Evolutionary conservation across 1,284 basidiomycete species (phyloP).

Genomic region (Heterobasidion annosum): DNA sequence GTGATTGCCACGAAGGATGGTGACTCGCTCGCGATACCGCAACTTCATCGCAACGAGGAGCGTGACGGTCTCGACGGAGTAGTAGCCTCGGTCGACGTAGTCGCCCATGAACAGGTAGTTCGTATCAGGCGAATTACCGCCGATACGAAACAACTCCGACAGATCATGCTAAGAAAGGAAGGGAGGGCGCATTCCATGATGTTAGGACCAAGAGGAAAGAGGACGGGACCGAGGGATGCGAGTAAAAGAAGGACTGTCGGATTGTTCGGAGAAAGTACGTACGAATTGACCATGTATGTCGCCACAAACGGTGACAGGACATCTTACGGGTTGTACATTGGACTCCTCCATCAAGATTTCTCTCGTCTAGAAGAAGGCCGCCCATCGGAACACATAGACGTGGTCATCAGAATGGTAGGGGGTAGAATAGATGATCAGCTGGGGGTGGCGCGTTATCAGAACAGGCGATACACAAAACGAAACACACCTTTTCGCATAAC

Average conservation of each 20-base stretch:
- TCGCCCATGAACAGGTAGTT: constrained; percentile 99
- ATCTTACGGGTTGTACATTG: constrained; percentile 96
- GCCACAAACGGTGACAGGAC: constrained; percentile 95
- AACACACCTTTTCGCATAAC: constrained; percentile 94
- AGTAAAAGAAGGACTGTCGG: constrained; percentile 8
- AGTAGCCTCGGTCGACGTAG: constrained; percentile 99
- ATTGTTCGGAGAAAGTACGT: constrained; percentile 33
- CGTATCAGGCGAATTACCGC: constrained; percentile 98
- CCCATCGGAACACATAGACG: constrained; percentile 5
- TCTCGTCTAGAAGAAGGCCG: constrained; percentile 61
- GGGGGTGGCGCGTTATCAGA: constrained; percentile 13
- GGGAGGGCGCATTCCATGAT: not conserved
- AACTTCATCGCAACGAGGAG: constrained; percentile 98
- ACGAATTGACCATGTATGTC: constrained; percentile 99
- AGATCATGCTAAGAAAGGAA: constrained; percentile 80
- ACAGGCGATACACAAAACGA: constrained; percentile 11
- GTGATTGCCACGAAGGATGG: constrained; percentile 97
- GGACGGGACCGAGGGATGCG: constrained; percentile 12
- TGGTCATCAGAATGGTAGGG: constrained; percentile 8
- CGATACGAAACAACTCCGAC: constrained; percentile 97
- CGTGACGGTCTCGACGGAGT: constrained; percentile 98
- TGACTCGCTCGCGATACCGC: constrained; percentile 96
- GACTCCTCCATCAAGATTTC: constrained; percentile 98
- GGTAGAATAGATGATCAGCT: not conserved
- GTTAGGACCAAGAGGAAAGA: constrained; percentile 5